These are phyloP conservation scores for Neurospora sp. DNA, from an alignment of 495 filamentous ascomycete species.

Conservation along the genomic window DNA sequence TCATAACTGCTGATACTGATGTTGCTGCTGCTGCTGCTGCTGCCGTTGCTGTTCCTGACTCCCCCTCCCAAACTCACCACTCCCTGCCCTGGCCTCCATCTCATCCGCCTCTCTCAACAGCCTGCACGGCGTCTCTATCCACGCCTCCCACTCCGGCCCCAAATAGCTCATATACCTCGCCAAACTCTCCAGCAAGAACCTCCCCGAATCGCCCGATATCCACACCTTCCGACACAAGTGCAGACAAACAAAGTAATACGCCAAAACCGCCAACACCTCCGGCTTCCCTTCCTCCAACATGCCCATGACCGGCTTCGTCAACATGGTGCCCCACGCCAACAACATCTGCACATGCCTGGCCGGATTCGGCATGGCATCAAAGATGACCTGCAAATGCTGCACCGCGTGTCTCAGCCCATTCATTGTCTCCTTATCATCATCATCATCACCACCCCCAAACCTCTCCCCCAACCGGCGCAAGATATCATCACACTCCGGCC, in stretches of 20 bases:
- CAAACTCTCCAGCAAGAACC: conserved; percentile 11
- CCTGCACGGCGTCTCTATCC: conserved; percentile 17
- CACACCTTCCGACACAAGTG: conserved; percentile 13
- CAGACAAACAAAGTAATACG: conserved; percentile 21
- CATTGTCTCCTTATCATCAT: neutral
- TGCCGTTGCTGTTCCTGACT: neutral
- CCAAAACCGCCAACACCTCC: conserved; percentile 20
- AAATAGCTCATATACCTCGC: conserved; percentile 8
- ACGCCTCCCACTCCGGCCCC: conserved; percentile 16
- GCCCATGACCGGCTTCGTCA: conserved; percentile 8
- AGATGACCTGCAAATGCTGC: conserved; percentile 13
- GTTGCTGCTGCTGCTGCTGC: neutral
- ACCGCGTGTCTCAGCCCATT: conserved; percentile 7
- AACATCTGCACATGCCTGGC: conserved; percentile 6
- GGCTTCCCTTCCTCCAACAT: conserved; percentile 15
- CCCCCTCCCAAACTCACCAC: neutral
- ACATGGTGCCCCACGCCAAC: conserved; percentile 14
- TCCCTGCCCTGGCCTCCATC: neutral
- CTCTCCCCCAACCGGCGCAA: neutral
- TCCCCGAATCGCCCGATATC: conserved; percentile 15
- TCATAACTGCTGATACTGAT: neutral
- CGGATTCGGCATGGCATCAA: conserved; percentile 10
- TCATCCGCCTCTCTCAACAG: conserved; percentile 7
- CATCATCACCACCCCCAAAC: conserved; percentile 6
- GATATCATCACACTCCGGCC: conserved; percentile 16